Evolutionary conservation across 2,329 filamentous ascomycete species (phyloP), one percentile per base, ranked within the genome.

Genomic region (Ilyonectria destructans): DNA sequence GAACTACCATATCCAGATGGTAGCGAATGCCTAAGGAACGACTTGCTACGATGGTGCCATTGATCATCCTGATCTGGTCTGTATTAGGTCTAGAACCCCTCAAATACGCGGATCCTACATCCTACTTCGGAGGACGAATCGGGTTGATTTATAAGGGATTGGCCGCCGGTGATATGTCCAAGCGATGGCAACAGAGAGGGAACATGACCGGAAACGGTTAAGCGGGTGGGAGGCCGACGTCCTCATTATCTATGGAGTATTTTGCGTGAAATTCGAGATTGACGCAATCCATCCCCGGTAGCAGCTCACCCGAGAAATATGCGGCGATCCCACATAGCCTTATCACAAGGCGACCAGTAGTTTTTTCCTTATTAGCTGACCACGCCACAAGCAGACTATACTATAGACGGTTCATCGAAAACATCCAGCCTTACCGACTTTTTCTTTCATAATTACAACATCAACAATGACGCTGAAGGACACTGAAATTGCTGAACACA

Each of bases 401-500:
- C 33, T 9, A 37, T 8, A 3, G 43, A 26, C 46, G 9, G 4
- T 49, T 17, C 4, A 26, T 12, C 12, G 13, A 17, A 3, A 49
- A 26, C 21, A 3, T 7, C 46, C 46, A 26, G 23, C 13, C 21
- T 15, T 15, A 49, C 46, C 13, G 12, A 15, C 13, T 6, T 26
- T 48, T 23, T 15, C 23, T 26, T 26, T 26, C 23, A 26, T 26
- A 26, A 1, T 26, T 5, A 26, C 23, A 26, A 26, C 15, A 10
- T 15, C 33, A 63, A 79, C 70, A 65, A 84, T 86, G 82, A 78
- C 79, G 59, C 79, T 89, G 59, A 87, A 83, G 17, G 88, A 87
- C 46, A 82, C 79, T 59, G 86, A 89, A 58, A 84, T 89, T 64
- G 85, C 86, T n/a, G 84, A 94, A 84, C 96, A 98, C 85, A 92